phyloP scores from a whole-genome alignment of 2,329 filamentous ascomycete species.

The Aspergillus novoparasiticus region DNA sequence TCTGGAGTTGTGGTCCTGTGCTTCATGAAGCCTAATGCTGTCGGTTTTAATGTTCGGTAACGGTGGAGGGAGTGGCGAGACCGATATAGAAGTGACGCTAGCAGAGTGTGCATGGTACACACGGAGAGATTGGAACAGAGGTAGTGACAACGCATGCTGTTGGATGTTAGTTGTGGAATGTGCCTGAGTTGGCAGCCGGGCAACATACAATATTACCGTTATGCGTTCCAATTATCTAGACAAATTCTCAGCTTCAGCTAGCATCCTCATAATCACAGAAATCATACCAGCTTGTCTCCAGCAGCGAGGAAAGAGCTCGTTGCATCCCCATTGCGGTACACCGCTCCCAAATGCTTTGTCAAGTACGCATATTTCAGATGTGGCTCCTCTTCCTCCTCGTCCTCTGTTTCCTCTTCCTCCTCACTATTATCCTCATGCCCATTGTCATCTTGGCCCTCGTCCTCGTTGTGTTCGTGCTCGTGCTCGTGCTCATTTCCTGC shows the following conservation, averaged over 20 bases:
- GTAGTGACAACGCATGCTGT: conserved; percentile 83
- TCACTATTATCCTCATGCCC: conserved; percentile 47
- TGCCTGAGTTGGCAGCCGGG: conserved; percentile 1
- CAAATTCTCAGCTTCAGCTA: conserved; percentile 37
- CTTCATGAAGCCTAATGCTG: conserved; percentile 35
- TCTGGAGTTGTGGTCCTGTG: conserved; percentile 23
- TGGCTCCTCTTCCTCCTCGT: conserved; percentile 90
- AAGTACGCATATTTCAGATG: conserved; percentile 89
- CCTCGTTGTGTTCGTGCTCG: conserved; percentile 19
- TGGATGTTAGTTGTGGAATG: conserved; percentile 18
- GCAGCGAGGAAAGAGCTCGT: conserved; percentile 88
- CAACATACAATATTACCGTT: conserved; percentile 87
- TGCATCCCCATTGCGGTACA: conserved; percentile 94
- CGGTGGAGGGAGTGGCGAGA: conserved; percentile 80
- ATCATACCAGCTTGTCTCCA: conserved; percentile 90
- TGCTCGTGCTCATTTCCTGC: conserved; percentile 20
- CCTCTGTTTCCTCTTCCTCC: conserved; percentile 67
- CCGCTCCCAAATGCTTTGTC: conserved; percentile 74
- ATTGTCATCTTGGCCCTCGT: conserved; percentile 24
- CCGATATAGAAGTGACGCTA: conserved; percentile 84
- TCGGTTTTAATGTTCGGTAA: conserved; percentile 47
- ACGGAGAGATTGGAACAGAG: conserved; percentile 76
- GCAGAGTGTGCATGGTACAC: conserved; percentile 92
- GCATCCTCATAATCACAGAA: conserved; percentile 5
- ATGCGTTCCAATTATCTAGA: conserved; percentile 85